Percentiles rank a stretch among this genome's conserved stretches.
These are phyloP conservation scores for Teratosphaeria pseudoeucalypti DNA, from an alignment of 2,329 filamentous ascomycete species.

Conservation along the genomic window DNA sequence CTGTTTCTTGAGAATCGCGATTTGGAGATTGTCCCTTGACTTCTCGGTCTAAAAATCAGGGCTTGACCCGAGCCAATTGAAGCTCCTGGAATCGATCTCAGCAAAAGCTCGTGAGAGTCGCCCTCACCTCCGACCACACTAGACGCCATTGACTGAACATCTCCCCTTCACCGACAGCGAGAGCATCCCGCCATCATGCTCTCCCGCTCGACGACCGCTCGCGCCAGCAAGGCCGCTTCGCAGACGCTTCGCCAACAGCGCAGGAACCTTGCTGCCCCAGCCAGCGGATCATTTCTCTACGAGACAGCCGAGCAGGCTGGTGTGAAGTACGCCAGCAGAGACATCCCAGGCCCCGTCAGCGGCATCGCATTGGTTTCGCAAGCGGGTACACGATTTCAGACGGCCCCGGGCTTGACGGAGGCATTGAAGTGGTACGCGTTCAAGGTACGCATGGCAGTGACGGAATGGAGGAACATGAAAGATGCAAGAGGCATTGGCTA, in stretches of 20 bases:
- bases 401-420: slow-evolving; percentile 77
- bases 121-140: not conserved
- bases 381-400: slow-evolving; percentile 88
- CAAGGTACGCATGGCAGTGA: slow-evolving; percentile 53
- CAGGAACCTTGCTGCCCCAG: slow-evolving; percentile 56
- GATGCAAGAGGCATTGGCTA: not conserved
- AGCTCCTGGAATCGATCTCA: not conserved
- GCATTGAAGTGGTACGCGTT: slow-evolving; percentile 93
- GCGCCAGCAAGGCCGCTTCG: slow-evolving; percentile 50
- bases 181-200: slow-evolving; percentile 42
- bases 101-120: not conserved
- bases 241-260: slow-evolving; percentile 42
- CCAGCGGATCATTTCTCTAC: slow-evolving; percentile 72
- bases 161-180: slow-evolving; percentile 13
- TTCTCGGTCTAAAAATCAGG: not conserved
- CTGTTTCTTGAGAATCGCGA: not conserved
- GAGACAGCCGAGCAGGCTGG: slow-evolving; percentile 76
- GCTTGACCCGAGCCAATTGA: not conserved
- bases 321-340: slow-evolving; percentile 85
- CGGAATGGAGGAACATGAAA: slow-evolving; percentile 9
- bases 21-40: not conserved
- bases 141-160: slow-evolving; percentile 11
- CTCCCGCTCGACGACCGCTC: slow-evolving; percentile 55
- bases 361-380: slow-evolving; percentile 87
- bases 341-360: slow-evolving; percentile 77